Conservation (phyloP, 352 stramenopile species). For the Discostella stelligera region DNA sequence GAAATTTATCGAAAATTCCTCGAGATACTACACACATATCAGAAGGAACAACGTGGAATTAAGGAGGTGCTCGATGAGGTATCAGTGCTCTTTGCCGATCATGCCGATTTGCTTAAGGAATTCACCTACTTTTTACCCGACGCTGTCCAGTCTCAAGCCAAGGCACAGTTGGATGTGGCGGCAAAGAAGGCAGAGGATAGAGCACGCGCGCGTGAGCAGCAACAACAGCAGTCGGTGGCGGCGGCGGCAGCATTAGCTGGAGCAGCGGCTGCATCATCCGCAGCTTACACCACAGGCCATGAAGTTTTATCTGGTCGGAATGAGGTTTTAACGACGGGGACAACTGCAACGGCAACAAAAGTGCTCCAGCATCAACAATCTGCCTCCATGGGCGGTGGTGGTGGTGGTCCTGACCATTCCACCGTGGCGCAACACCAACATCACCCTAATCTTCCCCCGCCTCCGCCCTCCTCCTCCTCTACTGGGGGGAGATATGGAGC, state of each 20-base stretch:
- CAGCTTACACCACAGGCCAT: neutral
- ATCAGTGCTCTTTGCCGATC: slow-evolving; percentile 97
- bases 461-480: neutral
- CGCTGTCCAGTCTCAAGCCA: slow-evolving; percentile 95
- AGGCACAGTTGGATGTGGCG: slow-evolving; percentile 73
- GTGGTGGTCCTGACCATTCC: neutral
- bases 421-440: neutral
- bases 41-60: slow-evolving; percentile 98
- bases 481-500: slow-evolving; percentile 1
- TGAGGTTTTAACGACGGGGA: neutral
- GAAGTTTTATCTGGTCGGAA: neutral
- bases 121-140: slow-evolving; percentile 99
- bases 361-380: neutral
- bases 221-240: slow-evolving; percentile 82
- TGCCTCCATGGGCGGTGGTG: slow-evolving; percentile 33
- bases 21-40: slow-evolving; percentile 99
- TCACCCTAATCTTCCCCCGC: neutral
- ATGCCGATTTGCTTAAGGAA: slow-evolving; percentile 97
- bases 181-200: slow-evolving; percentile 78
- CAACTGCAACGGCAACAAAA: neutral
- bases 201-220: slow-evolving; percentile 31
- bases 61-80: slow-evolving; percentile 98
- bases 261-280: slow-evolving; percentile 13
- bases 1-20: slow-evolving; percentile 99
- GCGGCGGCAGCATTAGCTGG: slow-evolving; percentile 31